A percentile compares a stretch with the other conserved stretches of the same genome.
phyloP scores from a whole-genome alignment of 1,284 basidiomycete species.

The Leccinum ponderosum region DNA sequence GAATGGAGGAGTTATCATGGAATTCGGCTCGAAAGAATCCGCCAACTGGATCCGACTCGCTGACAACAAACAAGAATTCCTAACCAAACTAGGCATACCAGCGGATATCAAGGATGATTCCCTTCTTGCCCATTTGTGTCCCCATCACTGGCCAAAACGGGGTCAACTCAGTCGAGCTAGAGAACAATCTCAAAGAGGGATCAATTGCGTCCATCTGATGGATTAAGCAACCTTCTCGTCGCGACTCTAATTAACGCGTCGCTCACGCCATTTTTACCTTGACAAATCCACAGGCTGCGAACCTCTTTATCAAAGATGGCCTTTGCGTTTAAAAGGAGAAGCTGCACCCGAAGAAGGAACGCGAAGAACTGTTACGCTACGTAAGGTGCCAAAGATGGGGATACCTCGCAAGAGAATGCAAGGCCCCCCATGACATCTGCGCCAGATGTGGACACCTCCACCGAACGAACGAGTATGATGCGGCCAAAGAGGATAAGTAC shows the following conservation, averaged over 20 bases:
- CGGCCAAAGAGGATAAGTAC: background rate
- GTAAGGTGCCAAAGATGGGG: background rate
- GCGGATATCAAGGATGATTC: background rate
- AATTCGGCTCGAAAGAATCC: no score
- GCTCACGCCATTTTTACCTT: background rate
- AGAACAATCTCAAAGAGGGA: background rate
- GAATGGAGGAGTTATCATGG: no score
- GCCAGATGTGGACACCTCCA: background rate
- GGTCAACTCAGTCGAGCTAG: background rate
- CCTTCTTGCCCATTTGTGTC: background rate
- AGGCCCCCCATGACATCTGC: background rate
- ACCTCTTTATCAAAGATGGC: background rate
- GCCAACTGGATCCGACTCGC: no score
- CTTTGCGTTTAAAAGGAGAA: no score
- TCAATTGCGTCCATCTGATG: background rate
- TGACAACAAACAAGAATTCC: no score
- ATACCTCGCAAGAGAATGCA: background rate
- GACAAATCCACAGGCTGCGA: background rate
- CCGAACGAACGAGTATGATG: background rate
- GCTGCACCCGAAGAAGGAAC: no score
- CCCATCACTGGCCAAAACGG: background rate
- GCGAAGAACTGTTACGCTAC: background rate
- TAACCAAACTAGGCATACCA: no score
- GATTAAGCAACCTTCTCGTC: background rate
- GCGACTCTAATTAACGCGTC: background rate